Evolutionary conservation across 1,284 basidiomycete species (phyloP).

Genomic region (Calocybe gambosa): DNA sequence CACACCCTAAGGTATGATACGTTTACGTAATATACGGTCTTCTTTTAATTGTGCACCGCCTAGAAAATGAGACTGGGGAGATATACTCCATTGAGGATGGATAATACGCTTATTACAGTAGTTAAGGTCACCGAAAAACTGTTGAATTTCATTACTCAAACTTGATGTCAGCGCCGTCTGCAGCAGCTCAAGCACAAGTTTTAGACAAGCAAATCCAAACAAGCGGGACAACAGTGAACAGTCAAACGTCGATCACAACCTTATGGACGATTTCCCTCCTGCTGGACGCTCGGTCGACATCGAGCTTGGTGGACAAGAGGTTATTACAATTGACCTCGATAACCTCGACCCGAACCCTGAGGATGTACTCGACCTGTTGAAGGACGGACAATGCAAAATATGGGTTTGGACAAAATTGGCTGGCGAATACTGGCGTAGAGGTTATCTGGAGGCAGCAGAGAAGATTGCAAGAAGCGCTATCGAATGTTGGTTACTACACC

Average conservation of each 20-base stretch:
- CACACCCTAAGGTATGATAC: conserved; percentile 18
- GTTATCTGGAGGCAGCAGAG: conserved; percentile 63
- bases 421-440: conserved; percentile 72
- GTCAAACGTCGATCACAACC: background rate
- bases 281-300: conserved; percentile 53
- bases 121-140: too few relatives aligned
- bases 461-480: conserved; percentile 58
- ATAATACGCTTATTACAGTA: too few relatives aligned
- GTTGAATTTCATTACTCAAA: too few relatives aligned
- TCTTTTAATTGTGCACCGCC: too few relatives aligned
- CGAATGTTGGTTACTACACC: conserved; percentile 44
- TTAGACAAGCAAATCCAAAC: background rate
- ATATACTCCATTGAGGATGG: too few relatives aligned
- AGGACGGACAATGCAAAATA: conserved; percentile 61
- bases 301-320: conserved; percentile 71
- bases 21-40: background rate
- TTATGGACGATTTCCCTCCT: conserved; percentile 28
- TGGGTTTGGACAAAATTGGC: conserved; percentile 74
- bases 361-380: conserved; percentile 66
- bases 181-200: background rate
- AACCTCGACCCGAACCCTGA: conserved; percentile 68
- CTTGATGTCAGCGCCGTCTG: too few relatives aligned
- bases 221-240: background rate
- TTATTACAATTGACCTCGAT: conserved; percentile 76
- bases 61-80: too few relatives aligned